These are phyloP conservation scores for Glycine tomentella DNA, from an alignment of 306 rosid genomes.

Conservation along the genomic window DNA sequence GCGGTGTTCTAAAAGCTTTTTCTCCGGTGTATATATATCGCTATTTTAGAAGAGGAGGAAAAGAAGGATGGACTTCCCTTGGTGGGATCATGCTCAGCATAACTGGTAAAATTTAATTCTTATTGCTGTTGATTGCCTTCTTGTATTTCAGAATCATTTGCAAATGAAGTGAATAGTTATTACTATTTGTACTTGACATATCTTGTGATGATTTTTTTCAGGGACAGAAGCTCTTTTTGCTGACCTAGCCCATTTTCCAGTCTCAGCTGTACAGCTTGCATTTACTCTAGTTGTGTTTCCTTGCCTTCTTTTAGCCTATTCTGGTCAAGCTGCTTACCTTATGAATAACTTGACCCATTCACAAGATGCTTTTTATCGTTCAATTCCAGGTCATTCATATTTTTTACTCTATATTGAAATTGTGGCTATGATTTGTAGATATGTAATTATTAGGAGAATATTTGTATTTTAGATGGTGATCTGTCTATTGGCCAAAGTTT, in stretches of 20 bases:
- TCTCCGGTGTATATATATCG: slow-evolving; percentile 81
- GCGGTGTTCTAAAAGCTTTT: slow-evolving; percentile 79
- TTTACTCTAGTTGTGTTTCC: slow-evolving; percentile 94
- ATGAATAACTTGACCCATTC: slow-evolving; percentile 63
- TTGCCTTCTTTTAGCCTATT: slow-evolving; percentile 92
- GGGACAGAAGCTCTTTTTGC: slow-evolving; percentile 99
- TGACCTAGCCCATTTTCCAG: slow-evolving; percentile 95
- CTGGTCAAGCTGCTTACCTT: slow-evolving; percentile 98
- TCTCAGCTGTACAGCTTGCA: slow-evolving; percentile 93
- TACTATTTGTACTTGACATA: slow-evolving; percentile 42
- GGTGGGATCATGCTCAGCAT: slow-evolving; percentile 97
- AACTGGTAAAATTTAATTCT: slow-evolving; percentile 67
- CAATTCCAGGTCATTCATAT: slow-evolving; percentile 85
- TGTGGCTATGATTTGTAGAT: background rate
- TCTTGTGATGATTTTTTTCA: slow-evolving; percentile 53
- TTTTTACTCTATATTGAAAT: slow-evolving; percentile 3
- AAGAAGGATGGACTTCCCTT: slow-evolving; percentile 87
- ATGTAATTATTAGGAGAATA: background rate
- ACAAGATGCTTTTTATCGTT: slow-evolving; percentile 72
- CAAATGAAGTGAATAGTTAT: slow-evolving; percentile 23
- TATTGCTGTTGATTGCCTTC: slow-evolving; percentile 26
- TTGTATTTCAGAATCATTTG: slow-evolving; percentile 30
- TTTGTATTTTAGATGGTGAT: background rate
- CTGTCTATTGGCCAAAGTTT: background rate
- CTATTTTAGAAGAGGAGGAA: slow-evolving; percentile 79